These are phyloP conservation scores for Afroboletus lepidellus DNA, from an alignment of 1,284 basidiomycete species.

Conservation along the genomic window DNA sequence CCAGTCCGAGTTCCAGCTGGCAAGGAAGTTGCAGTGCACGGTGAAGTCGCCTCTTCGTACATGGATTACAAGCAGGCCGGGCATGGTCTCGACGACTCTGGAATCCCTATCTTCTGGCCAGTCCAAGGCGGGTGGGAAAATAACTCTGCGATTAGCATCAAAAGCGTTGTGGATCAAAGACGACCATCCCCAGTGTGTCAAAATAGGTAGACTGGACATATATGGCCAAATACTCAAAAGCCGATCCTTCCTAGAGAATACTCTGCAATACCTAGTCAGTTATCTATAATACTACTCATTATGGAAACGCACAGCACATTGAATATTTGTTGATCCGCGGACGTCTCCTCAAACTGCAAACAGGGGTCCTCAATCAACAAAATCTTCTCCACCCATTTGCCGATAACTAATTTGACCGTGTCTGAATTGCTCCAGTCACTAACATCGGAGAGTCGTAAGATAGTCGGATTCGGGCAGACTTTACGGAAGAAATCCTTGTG, in stretches of 20 bases:
- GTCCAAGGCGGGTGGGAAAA: slow-evolving; percentile 27
- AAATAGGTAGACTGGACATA: slow-evolving; percentile 37
- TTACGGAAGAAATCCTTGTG: slow-evolving; percentile 35
- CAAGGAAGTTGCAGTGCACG: slow-evolving; percentile 47
- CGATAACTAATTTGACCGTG: slow-evolving; percentile 25
- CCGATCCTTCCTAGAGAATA: slow-evolving; percentile 30
- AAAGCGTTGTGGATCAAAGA: slow-evolving; percentile 37
- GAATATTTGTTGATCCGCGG: slow-evolving; percentile 31
- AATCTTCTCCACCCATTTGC: slow-evolving; percentile 36
- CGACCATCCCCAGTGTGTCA: slow-evolving; percentile 41
- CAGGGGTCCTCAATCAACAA: slow-evolving; percentile 33
- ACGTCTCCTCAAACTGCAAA: slow-evolving; percentile 32
- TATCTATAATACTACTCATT: not conserved
- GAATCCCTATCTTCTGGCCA: not conserved
- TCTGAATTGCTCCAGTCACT: slow-evolving; percentile 21
- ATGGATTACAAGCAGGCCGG: slow-evolving; percentile 53
- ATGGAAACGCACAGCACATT: slow-evolving; percentile 25
- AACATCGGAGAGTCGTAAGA: slow-evolving; percentile 26
- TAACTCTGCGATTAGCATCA: slow-evolving; percentile 30
- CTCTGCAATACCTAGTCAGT: slow-evolving; percentile 21
- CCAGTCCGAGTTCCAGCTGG: slow-evolving; percentile 37
- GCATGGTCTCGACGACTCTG: not conserved
- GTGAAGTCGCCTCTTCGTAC: slow-evolving; percentile 59
- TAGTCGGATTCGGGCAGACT: slow-evolving; percentile 37
- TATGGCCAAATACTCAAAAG: slow-evolving; percentile 38